phyloP scores from a whole-genome alignment of 2,329 filamentous ascomycete species.

The Fusarium anguioides region DNA sequence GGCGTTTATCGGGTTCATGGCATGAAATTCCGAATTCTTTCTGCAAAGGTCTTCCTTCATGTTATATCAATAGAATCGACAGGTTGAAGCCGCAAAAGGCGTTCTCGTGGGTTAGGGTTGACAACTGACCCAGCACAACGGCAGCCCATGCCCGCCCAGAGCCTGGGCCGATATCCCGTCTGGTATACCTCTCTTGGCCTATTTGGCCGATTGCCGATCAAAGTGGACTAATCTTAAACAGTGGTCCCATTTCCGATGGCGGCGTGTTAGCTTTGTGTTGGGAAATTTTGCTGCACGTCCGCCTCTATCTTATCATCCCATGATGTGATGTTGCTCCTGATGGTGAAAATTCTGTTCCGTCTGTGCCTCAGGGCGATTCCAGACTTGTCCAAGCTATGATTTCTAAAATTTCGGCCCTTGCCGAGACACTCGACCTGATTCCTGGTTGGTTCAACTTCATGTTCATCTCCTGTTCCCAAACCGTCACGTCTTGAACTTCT shows the following conservation, averaged over 20 bases:
- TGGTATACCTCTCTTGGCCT: slow-evolving; percentile 5
- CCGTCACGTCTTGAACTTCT: background rate
- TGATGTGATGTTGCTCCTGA: background rate
- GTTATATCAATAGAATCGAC: background rate
- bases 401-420: background rate
- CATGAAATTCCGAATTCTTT: slow-evolving; percentile 5
- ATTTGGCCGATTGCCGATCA: slow-evolving; percentile 4
- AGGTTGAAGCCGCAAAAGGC: background rate
- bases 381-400: background rate
- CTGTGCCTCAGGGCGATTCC: background rate
- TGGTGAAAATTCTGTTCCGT: background rate
- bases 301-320: background rate
- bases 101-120: slow-evolving; percentile 26
- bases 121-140: slow-evolving; percentile 7
- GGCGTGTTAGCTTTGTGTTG: background rate
- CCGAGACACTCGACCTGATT: background rate
- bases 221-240: background rate
- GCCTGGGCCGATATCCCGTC: slow-evolving; percentile 28
- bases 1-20: slow-evolving; percentile 6
- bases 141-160: slow-evolving; percentile 12
- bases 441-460: background rate
- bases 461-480: too few relatives aligned
- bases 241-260: background rate
- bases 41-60: background rate
- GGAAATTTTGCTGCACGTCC: background rate